A percentile compares a stretch with the other conserved stretches of the same genome.
These are phyloP conservation scores for Nectriaceae sp. DNA, from an alignment of 2,329 filamentous ascomycete genomes.

Conservation along the genomic window DNA sequence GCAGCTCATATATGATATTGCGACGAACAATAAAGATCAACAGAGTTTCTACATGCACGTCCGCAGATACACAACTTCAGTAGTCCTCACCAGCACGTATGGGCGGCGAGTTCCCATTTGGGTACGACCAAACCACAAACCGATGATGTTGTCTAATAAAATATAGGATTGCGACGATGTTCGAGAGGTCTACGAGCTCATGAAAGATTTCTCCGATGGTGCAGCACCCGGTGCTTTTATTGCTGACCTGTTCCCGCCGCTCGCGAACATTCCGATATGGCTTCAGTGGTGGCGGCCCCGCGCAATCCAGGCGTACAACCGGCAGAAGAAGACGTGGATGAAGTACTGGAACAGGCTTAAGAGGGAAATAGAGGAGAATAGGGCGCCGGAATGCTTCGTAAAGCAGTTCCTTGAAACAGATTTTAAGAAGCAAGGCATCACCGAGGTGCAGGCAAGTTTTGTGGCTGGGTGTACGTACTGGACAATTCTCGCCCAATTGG, in stretches of 20 bases:
- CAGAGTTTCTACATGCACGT: constrained; percentile 12
- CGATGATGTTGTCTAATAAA: neutral
- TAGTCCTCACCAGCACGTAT: constrained; percentile 9
- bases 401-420: constrained; percentile 5
- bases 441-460: constrained; percentile 6
- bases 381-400: constrained; percentile 9
- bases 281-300: constrained; percentile 12
- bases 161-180: constrained; percentile 8
- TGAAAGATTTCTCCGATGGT: constrained; percentile 7
- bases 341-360: constrained; percentile 9
- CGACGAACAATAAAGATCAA: constrained; percentile 5
- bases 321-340: constrained; percentile 10
- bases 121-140: constrained; percentile 1
- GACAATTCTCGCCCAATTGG: neutral
- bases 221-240: constrained; percentile 6
- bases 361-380: neutral
- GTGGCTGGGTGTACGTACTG: constrained; percentile 9
- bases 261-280: constrained; percentile 1
- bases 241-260: constrained; percentile 6
- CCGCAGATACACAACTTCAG: constrained; percentile 9
- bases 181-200: constrained; percentile 3
- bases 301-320: constrained; percentile 3
- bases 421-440: constrained; percentile 14
- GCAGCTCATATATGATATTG: constrained; percentile 11
- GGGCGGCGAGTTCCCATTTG: constrained; percentile 9